Evolutionary conservation across 371 early-diverging fungal genomes (phyloP).

Genomic region (Syncephalis fuscata): DNA sequence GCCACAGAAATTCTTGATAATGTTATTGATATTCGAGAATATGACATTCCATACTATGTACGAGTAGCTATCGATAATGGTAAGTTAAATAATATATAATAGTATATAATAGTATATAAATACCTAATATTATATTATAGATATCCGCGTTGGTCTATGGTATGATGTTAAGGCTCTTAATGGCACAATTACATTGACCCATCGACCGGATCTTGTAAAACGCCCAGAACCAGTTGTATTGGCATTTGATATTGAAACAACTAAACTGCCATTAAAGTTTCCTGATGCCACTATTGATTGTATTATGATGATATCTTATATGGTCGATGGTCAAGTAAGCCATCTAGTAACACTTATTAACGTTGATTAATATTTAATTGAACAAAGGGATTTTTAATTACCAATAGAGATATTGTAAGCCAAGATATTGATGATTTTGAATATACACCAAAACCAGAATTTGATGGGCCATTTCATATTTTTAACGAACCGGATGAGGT

Average conservation of each 20-base stretch:
- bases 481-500: slow-evolving; percentile 93
- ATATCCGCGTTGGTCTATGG: slow-evolving; percentile 94
- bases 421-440: slow-evolving; percentile 97
- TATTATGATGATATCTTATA: slow-evolving; percentile 99
- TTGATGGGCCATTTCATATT: slow-evolving; percentile 88
- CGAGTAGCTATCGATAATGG: slow-evolving; percentile 87
- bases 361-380: neutral
- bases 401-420: slow-evolving; percentile 93
- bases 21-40: slow-evolving; percentile 83
- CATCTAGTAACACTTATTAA: too few relatives aligned
- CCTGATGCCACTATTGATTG: slow-evolving; percentile 88
- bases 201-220: slow-evolving; percentile 73
- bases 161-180: slow-evolving; percentile 52
- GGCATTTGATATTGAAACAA: slow-evolving; percentile 99
- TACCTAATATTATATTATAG: slow-evolving; percentile 14
- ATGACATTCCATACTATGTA: slow-evolving; percentile 86
- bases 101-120: too few relatives aligned
- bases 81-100: too few relatives aligned
- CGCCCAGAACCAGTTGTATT: slow-evolving; percentile 92
- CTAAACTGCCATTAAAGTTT: slow-evolving; percentile 96
- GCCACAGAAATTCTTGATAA: slow-evolving; percentile 19
- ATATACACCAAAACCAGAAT: slow-evolving; percentile 95
- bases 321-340: slow-evolving; percentile 86
- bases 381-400: slow-evolving; percentile 84
- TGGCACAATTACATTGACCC: slow-evolving; percentile 36